A percentile compares a stretch with the other conserved stretches of the same genome.
Conservation (phyloP, 2,329 filamentous ascomycete genomes). For the Myriosclerotinia duriaeana region DNA sequence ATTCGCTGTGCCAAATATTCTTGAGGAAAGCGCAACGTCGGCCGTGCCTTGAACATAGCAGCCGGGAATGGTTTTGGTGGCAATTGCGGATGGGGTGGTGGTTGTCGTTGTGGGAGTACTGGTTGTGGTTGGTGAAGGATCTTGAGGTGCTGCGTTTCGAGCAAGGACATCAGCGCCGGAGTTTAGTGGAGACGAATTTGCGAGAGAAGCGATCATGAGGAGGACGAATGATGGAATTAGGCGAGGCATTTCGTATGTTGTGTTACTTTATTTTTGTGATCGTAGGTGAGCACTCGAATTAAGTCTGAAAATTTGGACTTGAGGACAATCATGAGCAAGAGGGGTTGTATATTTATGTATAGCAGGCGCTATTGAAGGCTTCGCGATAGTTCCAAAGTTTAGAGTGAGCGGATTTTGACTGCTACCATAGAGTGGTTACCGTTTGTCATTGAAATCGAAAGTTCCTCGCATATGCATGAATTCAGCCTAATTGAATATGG, state of each 20-base stretch:
- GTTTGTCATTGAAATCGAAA: slow-evolving; percentile 8
- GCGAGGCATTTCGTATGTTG: background rate
- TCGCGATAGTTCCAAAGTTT: background rate
- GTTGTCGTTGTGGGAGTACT: background rate
- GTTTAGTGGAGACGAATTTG: background rate
- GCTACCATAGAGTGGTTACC: background rate
- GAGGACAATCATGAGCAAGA: background rate
- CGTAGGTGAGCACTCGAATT: background rate
- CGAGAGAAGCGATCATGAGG: background rate
- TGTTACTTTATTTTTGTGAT: background rate
- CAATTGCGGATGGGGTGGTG: background rate
- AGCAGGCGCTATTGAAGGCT: background rate
- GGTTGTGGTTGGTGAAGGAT: background rate
- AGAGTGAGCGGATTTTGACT: background rate
- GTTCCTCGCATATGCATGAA: background rate
- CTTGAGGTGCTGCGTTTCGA: background rate
- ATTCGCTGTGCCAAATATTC: background rate
- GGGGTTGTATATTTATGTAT: background rate
- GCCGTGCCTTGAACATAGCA: slow-evolving; percentile 19
- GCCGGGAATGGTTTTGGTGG: slow-evolving; percentile 14
- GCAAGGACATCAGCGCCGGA: background rate
- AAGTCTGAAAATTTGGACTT: too few relatives aligned
- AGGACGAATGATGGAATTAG: background rate
- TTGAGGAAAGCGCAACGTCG: background rate
- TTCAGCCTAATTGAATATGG: slow-evolving; percentile 6